A percentile compares a stretch with the other conserved stretches of the same genome.
Conservation (phyloP, 768 basidiomycete genomes). For the Nidularia sp. region DNA sequence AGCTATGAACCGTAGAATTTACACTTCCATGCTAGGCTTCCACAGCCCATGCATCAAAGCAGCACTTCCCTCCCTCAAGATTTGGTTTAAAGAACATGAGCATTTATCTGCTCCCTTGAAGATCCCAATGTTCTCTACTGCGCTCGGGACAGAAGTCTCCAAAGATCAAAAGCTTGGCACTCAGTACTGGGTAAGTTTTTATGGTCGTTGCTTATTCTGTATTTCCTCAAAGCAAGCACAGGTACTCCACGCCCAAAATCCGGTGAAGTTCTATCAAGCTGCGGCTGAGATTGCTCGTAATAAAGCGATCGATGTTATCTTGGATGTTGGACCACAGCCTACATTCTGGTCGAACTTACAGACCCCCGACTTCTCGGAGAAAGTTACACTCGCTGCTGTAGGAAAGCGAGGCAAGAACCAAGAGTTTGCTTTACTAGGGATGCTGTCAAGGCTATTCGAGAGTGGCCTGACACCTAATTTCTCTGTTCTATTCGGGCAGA, state of each 20-base stretch:
- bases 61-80: conserved; percentile 18
- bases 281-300: conserved; percentile 14
- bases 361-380: conserved; percentile 14
- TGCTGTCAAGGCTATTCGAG: conserved; percentile 21
- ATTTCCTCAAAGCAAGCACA: conserved; percentile 5
- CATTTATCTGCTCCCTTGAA: conserved; percentile 6
- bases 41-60: conserved; percentile 26
- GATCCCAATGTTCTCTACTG: conserved; percentile 25
- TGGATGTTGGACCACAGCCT: conserved; percentile 30
- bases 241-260: conserved; percentile 27
- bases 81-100: conserved; percentile 19
- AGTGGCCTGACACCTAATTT: conserved; percentile 21
- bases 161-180: conserved; percentile 14
- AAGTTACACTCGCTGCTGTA: conserved; percentile 16
- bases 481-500: conserved; percentile 14
- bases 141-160: conserved; percentile 16
- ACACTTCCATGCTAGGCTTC: conserved; percentile 17
- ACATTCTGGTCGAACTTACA: conserved; percentile 27
- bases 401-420: conserved; percentile 29
- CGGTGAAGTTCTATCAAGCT: conserved; percentile 24
- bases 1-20: too few relatives aligned
- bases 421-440: conserved; percentile 21
- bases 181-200: conserved; percentile 23
- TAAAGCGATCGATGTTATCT: conserved; percentile 17
- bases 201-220: background rate